These are phyloP conservation scores for Alternaria infectoria DNA, from an alignment of 2,329 filamentous ascomycete species.

Conservation along the genomic window DNA sequence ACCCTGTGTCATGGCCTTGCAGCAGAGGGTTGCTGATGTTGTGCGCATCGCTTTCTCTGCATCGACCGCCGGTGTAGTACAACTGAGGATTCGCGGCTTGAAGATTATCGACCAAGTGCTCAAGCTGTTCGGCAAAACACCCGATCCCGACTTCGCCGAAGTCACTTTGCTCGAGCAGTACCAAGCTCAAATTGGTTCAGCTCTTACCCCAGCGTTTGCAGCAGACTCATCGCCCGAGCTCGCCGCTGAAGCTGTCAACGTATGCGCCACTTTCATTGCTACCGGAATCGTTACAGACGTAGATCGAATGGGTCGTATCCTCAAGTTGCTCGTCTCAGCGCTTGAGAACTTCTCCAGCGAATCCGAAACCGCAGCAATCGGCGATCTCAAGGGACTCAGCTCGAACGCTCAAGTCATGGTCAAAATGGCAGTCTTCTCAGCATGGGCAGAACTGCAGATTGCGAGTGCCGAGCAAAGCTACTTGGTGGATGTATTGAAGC, in stretches of 20 bases:
- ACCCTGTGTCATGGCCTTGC: constrained; percentile 76
- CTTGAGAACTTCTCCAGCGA: constrained; percentile 91
- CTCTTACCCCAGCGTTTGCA: constrained; percentile 93
- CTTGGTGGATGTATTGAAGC: constrained; percentile 83
- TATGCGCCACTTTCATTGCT: constrained; percentile 96
- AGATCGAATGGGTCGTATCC: constrained; percentile 97
- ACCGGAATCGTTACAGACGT: constrained; percentile 97
- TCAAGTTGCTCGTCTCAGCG: constrained; percentile 89
- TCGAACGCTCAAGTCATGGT: constrained; percentile 99
- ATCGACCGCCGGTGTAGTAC: constrained; percentile 89
- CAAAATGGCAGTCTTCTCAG: constrained; percentile 94
- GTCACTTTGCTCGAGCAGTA: constrained; percentile 96
- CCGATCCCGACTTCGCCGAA: constrained; percentile 97
- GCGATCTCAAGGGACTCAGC: constrained; percentile 89
- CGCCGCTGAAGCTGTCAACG: constrained; percentile 93
- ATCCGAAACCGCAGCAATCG: constrained; percentile 82
- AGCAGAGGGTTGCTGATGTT: constrained; percentile 86
- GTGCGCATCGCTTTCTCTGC: constrained; percentile 97
- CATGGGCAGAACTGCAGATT: constrained; percentile 96
- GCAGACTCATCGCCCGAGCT: constrained; percentile 94
- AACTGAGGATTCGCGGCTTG: constrained; percentile 86
- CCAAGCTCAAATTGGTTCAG: constrained; percentile 96
- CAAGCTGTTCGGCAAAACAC: constrained; percentile 93
- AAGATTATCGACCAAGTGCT: constrained; percentile 93
- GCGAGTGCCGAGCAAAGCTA: constrained; percentile 92